A percentile compares a stretch with the other conserved stretches of the same genome.
These are phyloP conservation scores for Juglanconis juglandina DNA, from an alignment of 2,329 filamentous ascomycete genomes.

Conservation along the genomic window DNA sequence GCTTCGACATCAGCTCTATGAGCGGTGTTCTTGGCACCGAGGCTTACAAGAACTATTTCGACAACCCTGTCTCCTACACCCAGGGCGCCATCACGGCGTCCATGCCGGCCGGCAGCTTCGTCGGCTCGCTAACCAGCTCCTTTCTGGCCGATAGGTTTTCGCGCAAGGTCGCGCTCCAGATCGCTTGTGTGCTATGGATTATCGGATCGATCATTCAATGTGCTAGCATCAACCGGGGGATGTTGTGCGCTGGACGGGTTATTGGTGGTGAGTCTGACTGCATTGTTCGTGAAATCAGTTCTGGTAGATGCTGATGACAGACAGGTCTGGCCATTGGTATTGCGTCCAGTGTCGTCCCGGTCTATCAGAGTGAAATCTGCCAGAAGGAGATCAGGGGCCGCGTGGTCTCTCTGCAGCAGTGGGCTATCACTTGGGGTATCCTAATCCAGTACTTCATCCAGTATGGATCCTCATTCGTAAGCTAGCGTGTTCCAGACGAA, in stretches of 20 bases:
- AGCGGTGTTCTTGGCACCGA: slow-evolving; percentile 63
- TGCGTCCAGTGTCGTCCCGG: slow-evolving; percentile 65
- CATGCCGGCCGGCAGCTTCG: slow-evolving; percentile 70
- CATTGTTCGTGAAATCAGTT: no score
- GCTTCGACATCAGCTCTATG: slow-evolving; percentile 77
- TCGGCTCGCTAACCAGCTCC: slow-evolving; percentile 51
- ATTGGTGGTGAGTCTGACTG: slow-evolving; percentile 34
- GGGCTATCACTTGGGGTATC: slow-evolving; percentile 69
- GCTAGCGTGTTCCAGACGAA: neutral
- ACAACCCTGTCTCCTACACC: slow-evolving; percentile 44
- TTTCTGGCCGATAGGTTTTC: slow-evolving; percentile 49
- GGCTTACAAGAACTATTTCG: slow-evolving; percentile 70
- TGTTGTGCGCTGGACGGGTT: slow-evolving; percentile 70
- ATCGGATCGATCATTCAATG: slow-evolving; percentile 54
- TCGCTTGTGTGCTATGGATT: slow-evolving; percentile 49
- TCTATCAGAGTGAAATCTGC: slow-evolving; percentile 67
- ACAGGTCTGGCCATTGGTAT: slow-evolving; percentile 73
- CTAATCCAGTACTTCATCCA: slow-evolving; percentile 65
- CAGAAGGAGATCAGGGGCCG: slow-evolving; percentile 55
- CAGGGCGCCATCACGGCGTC: slow-evolving; percentile 70
- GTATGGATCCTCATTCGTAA: slow-evolving; percentile 53
- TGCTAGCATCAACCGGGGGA: slow-evolving; percentile 61
- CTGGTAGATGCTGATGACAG: neutral
- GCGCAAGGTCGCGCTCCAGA: slow-evolving; percentile 46
- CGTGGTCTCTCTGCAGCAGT: slow-evolving; percentile 64